Evolutionary conservation across 345 rosid species (phyloP).

Genomic region (Draba incana): DNA sequence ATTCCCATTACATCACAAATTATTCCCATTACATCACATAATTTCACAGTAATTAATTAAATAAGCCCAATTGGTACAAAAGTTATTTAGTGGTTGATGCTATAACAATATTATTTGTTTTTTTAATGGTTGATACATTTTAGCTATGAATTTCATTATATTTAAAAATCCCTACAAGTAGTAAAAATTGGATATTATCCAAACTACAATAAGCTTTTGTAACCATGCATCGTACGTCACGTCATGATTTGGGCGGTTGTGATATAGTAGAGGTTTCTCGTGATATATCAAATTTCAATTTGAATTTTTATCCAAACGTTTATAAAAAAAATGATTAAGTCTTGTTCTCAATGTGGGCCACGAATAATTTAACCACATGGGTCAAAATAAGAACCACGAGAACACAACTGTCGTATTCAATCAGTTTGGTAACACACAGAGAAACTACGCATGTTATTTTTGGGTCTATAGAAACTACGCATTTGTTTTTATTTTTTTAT

Average conservation of each 20-base stretch:
- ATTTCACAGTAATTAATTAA: too few species aligned
- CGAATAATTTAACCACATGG: conserved; percentile 31
- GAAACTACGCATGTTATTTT: conserved; percentile 7
- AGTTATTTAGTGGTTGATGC: neutral
- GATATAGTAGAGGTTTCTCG: conserved; percentile 19
- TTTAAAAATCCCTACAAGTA: neutral
- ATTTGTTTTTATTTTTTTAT: too few species aligned
- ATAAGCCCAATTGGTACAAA: neutral
- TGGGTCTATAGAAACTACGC: too few species aligned
- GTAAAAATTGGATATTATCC: conserved; percentile 16
- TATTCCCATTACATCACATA: too few species aligned
- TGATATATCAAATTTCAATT: conserved; percentile 30
- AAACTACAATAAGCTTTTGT: conserved; percentile 2
- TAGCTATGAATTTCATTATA: neutral
- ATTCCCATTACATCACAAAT: too few species aligned
- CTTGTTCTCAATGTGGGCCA: conserved; percentile 10
- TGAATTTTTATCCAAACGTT: conserved; percentile 14
- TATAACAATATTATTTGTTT: neutral
- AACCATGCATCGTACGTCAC: conserved; percentile 24
- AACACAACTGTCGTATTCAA: conserved; percentile 20
- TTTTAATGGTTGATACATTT: neutral
- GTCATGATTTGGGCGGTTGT: conserved; percentile 12
- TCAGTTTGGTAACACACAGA: neutral
- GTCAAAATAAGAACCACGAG: conserved; percentile 10
- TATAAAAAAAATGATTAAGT: neutral